These are phyloP conservation scores for Jatropha curcas DNA, from an alignment of 345 rosid species.

Conservation along the genomic window DNA sequence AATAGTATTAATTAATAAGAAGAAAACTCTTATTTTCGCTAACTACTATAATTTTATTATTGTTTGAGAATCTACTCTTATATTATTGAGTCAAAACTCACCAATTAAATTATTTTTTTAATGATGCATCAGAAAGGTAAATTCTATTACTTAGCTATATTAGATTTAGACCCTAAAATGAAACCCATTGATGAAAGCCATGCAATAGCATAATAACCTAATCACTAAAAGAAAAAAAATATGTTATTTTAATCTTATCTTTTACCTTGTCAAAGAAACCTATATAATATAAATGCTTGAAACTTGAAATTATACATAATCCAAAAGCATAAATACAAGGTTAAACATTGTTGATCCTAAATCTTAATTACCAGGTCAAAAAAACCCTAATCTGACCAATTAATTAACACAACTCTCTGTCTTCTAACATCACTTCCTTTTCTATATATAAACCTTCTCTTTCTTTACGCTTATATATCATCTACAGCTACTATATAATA, in stretches of 20 bases:
- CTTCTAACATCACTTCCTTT: neutral
- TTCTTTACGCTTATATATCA: neutral
- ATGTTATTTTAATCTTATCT: no score
- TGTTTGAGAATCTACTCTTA: no score
- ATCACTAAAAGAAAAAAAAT: no score
- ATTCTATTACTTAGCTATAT: neutral
- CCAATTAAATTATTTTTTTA: no score
- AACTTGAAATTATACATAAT: no score
- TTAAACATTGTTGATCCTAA: neutral
- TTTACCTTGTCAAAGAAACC: neutral
- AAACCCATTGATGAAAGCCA: neutral
- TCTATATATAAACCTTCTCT: neutral
- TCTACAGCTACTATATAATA: no score
- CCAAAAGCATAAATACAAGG: neutral
- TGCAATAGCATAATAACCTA: neutral
- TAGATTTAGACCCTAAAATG: conserved; percentile 9
- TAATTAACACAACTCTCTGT: neutral
- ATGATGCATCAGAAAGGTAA: no score
- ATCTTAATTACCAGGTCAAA: neutral
- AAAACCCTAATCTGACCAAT: neutral
- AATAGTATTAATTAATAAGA: no score
- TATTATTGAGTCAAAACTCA: no score
- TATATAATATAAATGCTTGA: no score
- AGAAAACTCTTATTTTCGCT: no score
- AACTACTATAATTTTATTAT: no score